A percentile compares a stretch with the other conserved stretches of the same genome.
Conservation (phyloP, 2,329 filamentous ascomycete genomes). For the Scytalidium sp. region DNA sequence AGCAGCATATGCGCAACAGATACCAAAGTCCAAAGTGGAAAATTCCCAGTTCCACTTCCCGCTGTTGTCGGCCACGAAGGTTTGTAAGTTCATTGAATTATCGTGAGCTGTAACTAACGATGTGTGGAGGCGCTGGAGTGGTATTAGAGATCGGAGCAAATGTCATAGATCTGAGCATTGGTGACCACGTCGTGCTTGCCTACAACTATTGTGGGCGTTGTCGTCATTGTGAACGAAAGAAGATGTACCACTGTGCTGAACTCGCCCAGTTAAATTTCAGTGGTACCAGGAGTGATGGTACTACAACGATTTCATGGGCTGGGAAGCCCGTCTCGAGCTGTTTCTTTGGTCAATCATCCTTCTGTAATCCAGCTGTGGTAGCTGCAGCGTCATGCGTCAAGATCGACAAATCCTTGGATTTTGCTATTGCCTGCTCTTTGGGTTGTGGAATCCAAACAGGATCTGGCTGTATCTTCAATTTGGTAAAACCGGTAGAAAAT, state of each 20-base stretch:
- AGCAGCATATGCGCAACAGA: too few relatives aligned
- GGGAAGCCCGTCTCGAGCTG: slow-evolving; percentile 16
- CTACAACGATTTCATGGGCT: slow-evolving; percentile 1
- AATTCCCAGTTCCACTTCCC: too few relatives aligned
- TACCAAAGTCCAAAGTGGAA: too few relatives aligned
- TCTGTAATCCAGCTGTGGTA: slow-evolving; percentile 19
- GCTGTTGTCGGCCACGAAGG: too few relatives aligned
- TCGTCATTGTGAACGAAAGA: neutral
- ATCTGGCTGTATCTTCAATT: slow-evolving; percentile 33
- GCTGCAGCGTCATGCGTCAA: slow-evolving; percentile 19
- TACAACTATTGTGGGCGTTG: neutral
- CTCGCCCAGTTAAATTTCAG: slow-evolving; percentile 16
- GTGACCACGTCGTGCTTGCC: slow-evolving; percentile 1
- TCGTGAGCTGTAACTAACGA: neutral
- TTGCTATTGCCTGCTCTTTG: slow-evolving; percentile 32
- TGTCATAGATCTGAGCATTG: neutral
- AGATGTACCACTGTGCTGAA: slow-evolving; percentile 14
- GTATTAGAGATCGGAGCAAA: neutral
- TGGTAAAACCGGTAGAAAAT: slow-evolving; percentile 22
- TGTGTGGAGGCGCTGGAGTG: neutral
- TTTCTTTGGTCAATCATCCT: slow-evolving; percentile 28
- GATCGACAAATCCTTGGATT: slow-evolving; percentile 16
- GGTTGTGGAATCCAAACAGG: slow-evolving; percentile 40
- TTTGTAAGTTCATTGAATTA: too few relatives aligned
- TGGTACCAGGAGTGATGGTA: slow-evolving; percentile 1